phyloP scores from a whole-genome alignment of 1,284 basidiomycete genomes.

The Lentinula novae-zelandiae region DNA sequence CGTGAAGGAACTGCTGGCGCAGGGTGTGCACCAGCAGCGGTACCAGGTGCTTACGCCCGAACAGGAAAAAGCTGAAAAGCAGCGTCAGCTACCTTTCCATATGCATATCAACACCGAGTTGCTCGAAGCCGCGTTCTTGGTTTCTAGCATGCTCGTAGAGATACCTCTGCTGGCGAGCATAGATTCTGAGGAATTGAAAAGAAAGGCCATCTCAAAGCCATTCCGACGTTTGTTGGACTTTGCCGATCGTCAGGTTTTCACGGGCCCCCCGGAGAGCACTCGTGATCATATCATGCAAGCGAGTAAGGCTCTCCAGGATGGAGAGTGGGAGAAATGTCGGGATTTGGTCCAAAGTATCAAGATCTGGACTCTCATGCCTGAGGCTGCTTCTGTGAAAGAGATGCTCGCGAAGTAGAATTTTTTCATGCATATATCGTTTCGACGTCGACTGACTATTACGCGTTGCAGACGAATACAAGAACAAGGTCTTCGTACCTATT shows the following conservation, averaged over 20 bases:
- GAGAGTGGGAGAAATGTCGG: conserved; percentile 95
- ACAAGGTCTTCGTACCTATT: conserved; percentile 93
- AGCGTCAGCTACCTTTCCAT: conserved; percentile 97
- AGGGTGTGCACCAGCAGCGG: conserved; percentile 92
- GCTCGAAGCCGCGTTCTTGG: conserved; percentile 95
- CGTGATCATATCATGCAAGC: conserved; percentile 99
- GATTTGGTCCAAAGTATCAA: conserved; percentile 95
- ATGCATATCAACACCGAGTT: conserved; percentile 99
- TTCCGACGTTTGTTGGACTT: conserved; percentile 96
- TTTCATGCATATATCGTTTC: conserved; percentile 1
- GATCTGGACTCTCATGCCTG: conserved; percentile 96
- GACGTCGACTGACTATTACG: conserved; percentile 10
- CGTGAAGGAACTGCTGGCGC: conserved; percentile 95
- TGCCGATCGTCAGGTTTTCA: conserved; percentile 97
- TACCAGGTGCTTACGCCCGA: conserved; percentile 88
- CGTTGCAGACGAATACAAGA: conserved; percentile 87
- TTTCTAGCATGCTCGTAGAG: conserved; percentile 98
- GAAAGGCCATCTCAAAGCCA: conserved; percentile 90
- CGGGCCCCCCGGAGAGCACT: conserved; percentile 97
- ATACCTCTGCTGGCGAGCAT: conserved; percentile 94
- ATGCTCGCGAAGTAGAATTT: conserved; percentile 84
- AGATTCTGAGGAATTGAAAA: conserved; percentile 89
- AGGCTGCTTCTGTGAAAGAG: conserved; percentile 83
- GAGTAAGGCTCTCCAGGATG: conserved; percentile 92
- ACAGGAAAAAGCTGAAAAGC: conserved; percentile 96